These are phyloP conservation scores for Malassezia psittaci DNA, from an alignment of 1,284 basidiomycete genomes.

Conservation along the genomic window DNA sequence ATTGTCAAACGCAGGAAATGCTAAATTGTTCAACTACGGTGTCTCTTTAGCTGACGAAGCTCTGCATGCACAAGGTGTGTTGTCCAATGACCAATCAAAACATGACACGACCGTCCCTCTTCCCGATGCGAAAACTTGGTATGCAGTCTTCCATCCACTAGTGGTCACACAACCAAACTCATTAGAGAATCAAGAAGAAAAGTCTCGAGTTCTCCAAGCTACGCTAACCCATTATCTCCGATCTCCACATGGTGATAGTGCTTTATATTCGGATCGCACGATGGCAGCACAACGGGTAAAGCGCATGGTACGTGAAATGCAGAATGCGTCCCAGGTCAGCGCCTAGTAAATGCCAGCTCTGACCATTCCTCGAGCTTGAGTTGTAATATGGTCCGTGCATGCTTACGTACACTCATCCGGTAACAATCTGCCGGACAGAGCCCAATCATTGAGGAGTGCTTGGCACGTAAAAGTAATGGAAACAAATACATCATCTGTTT, in stretches of 20 bases:
- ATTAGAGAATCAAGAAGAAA: no score
- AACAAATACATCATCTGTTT: no score
- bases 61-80: conserved; percentile 5
- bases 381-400: no score
- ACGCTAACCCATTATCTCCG: background rate
- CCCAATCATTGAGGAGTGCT: no score
- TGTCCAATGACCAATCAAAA: background rate
- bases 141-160: background rate
- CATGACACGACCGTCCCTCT: background rate
- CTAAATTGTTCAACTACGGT: background rate
- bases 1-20: background rate
- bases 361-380: no score
- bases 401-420: no score
- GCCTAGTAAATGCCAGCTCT: no score
- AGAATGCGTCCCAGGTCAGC: background rate
- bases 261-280: background rate
- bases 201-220: background rate
- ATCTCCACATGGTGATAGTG: background rate
- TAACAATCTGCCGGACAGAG: no score
- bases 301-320: background rate
- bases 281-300: background rate
- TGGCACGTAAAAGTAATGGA: no score
- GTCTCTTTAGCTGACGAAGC: conserved; percentile 12
- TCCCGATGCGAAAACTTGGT: conserved; percentile 7
- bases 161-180: background rate